These are phyloP conservation scores for Suillus ampliporus DNA, from an alignment of 768 basidiomycete species.

Conservation along the genomic window DNA sequence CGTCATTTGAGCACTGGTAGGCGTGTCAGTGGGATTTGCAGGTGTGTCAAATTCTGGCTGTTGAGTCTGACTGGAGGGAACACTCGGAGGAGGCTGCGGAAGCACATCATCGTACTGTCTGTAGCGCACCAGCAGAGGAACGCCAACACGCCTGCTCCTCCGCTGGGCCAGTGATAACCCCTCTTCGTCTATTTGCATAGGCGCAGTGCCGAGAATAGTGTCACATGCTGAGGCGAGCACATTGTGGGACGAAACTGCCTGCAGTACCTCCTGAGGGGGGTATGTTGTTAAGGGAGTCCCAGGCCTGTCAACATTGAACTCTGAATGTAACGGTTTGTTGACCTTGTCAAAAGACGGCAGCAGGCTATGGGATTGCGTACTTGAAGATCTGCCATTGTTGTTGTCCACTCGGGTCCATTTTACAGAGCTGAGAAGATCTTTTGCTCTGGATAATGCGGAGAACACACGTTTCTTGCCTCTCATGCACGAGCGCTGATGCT, in stretches of 20 bases:
- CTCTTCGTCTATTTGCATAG: background rate
- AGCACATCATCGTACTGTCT: conserved; percentile 6
- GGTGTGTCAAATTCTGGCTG: background rate
- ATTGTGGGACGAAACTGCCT: no score
- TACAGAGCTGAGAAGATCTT: background rate
- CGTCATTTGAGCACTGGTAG: background rate
- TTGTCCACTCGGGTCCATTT: background rate
- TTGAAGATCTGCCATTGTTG: background rate
- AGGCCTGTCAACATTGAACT: no score
- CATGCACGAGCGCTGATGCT: background rate
- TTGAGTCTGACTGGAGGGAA: background rate
- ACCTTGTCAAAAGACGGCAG: no score
- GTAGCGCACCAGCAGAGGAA: conserved; percentile 2
- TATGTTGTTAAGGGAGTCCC: no score
- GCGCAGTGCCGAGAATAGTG: background rate
- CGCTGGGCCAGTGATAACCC: conserved; percentile 7
- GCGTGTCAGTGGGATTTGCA: background rate
- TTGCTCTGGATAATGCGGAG: background rate
- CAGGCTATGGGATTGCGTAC: background rate
- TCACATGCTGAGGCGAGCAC: no score
- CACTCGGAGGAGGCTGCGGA: conserved; percentile 4
- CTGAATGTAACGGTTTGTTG: no score
- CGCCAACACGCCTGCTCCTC: background rate
- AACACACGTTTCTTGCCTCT: background rate
- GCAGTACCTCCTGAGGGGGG: no score